Evolutionary conservation across 2,329 filamentous ascomycete genomes (phyloP).

Genomic region (Hymenoscyphus fructigenus): DNA sequence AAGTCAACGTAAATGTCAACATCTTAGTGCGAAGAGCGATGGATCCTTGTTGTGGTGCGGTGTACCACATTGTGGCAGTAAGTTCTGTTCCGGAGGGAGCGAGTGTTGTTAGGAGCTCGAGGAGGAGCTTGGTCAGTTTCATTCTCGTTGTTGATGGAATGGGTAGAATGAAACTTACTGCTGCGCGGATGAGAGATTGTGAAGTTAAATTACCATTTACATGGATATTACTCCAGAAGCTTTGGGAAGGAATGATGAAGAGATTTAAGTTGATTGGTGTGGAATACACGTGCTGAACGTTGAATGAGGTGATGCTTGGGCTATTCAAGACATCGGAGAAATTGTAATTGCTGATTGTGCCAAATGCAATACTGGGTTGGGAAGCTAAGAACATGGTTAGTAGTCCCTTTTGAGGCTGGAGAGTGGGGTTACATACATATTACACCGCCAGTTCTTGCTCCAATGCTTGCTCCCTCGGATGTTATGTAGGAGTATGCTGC

Average conservation of each 20-base stretch:
- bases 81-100: no score
- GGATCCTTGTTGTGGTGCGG: neutral
- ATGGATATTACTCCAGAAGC: conserved; percentile 4
- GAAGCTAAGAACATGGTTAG: neutral
- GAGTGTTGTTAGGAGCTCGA: no score
- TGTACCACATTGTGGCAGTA: conserved; percentile 2
- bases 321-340: neutral
- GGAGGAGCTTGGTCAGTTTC: no score
- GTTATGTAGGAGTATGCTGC: neutral
- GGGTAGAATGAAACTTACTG: no score
- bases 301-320: conserved; percentile 14
- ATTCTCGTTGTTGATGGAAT: neutral
- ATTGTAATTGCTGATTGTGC: neutral
- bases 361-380: neutral
- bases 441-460: neutral
- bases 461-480: neutral
- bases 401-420: neutral
- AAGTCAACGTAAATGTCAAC: neutral
- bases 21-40: neutral
- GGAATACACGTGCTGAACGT: conserved; percentile 13
- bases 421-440: neutral
- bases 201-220: conserved; percentile 1
- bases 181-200: neutral
- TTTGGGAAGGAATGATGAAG: conserved; percentile 22
- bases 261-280: conserved; percentile 20